Base-by-base conservation (phyloP, 2,329 filamentous ascomycete genomes). In the Diaporthe caulivora region DNA sequence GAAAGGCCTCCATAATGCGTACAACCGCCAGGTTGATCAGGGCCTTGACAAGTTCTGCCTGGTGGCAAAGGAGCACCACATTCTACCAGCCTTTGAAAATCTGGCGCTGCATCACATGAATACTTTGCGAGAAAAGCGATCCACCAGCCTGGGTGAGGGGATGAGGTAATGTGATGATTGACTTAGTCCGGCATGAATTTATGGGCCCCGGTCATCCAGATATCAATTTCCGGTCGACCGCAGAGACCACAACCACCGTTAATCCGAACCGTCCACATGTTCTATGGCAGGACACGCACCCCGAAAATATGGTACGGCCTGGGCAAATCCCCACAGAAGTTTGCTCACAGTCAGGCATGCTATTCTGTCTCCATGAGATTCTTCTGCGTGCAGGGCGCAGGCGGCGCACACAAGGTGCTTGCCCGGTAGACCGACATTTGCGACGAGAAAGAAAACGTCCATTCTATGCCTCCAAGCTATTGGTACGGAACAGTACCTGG, bases 131-230 rank as follows among this genome's bases (percentile, higher is more conserved):
- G 24, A 40, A 37, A 24, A 18, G 42, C 5, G 68, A 49, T 60
- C 42, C 69, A 62, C 69, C 31, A 18, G 58, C 37, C 26, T 54
- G 44, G 44, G 47, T 44, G 24, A 44, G 37, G 44, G 49, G 31
- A 71, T 24, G 24, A 31, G 15, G 24, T 11, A 49, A 60, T 60
- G 53, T 70, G 51, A 57, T 62, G 55, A 10, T 21, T 44, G 69
- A 62, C 29, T 40, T 62, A 31, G 31, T 40, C 34, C 69, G 57
- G 55, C 69, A 47, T 62, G 44, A 58, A 71, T 26, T 71, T 62
- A 71, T 60, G 31, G 55, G 31, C 42, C 29, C 68, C 44, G 15
- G 69, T 44, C 55, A 54, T 62, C 55, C 69, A 71, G 31, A 5
- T 34, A 29, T 42, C 42, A 21, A 21, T 60, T 42, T 42, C 40